Conservation (phyloP, 805 yeast species). For the Candida michaelii region DNA sequence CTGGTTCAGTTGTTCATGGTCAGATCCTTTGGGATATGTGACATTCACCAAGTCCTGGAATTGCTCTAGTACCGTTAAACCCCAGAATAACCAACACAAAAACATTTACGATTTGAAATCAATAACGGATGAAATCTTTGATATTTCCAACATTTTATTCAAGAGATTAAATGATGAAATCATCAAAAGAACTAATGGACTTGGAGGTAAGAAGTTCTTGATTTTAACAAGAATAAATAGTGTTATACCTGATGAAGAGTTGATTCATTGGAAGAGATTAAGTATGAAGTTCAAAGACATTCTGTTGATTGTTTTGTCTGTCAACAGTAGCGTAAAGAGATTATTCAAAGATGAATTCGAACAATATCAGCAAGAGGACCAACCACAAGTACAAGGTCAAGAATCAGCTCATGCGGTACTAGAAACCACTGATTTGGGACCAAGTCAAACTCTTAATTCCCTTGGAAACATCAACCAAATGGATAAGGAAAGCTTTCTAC, state of each 20-base stretch:
- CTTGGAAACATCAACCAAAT: background rate
- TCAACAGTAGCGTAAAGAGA: slow-evolving; percentile 56
- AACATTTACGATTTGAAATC: slow-evolving; percentile 34
- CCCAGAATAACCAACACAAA: slow-evolving; percentile 13
- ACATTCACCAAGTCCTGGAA: slow-evolving; percentile 65
- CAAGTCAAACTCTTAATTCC: no score
- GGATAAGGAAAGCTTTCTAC: slow-evolving; percentile 1
- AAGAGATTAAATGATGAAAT: slow-evolving; percentile 33
- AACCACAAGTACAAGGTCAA: no score
- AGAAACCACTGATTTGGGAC: background rate
- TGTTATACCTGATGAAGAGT: slow-evolving; percentile 77
- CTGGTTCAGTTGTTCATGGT: slow-evolving; percentile 89
- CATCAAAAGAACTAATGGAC: slow-evolving; percentile 29
- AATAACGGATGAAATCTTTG: slow-evolving; percentile 68
- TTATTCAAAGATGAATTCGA: slow-evolving; percentile 18
- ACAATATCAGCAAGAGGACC: no score
- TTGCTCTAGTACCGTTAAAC: slow-evolving; percentile 1
- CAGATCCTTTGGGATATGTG: slow-evolving; percentile 75
- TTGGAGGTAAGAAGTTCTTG: slow-evolving; percentile 57
- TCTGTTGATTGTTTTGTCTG: slow-evolving; percentile 68
- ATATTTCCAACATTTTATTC: slow-evolving; percentile 49
- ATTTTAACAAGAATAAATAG: slow-evolving; percentile 71
- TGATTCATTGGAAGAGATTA: slow-evolving; percentile 74
- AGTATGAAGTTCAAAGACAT: slow-evolving; percentile 57
- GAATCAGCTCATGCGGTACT: no score